These are phyloP conservation scores for Mycocentrospora acerina DNA, from an alignment of 2,329 filamentous ascomycete genomes.

Conservation along the genomic window DNA sequence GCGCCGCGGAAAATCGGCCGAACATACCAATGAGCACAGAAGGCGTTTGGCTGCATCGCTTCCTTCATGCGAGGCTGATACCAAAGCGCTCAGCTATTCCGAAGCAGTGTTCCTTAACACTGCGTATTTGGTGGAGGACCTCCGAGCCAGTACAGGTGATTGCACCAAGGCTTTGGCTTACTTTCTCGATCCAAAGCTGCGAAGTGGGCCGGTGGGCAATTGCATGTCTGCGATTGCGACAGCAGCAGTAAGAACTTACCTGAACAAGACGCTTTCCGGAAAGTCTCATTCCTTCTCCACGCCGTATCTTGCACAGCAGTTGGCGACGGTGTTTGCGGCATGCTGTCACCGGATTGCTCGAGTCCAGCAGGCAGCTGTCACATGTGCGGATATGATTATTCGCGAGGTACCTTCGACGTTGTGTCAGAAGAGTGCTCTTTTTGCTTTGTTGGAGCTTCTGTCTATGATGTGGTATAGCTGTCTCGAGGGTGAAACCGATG, in stretches of 20 bases:
- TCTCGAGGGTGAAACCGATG: slow-evolving; percentile 88
- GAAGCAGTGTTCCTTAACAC: slow-evolving; percentile 92
- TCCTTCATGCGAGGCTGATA: slow-evolving; percentile 74
- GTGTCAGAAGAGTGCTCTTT: slow-evolving; percentile 86
- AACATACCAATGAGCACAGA: slow-evolving; percentile 79
- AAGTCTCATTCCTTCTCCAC: slow-evolving; percentile 80
- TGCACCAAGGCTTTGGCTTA: slow-evolving; percentile 89
- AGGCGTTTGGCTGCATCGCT: slow-evolving; percentile 72
- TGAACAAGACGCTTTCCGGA: slow-evolving; percentile 72
- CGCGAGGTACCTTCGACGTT: slow-evolving; percentile 82
- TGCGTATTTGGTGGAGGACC: slow-evolving; percentile 82
- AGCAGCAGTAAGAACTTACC: slow-evolving; percentile 77
- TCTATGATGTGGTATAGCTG: slow-evolving; percentile 96
- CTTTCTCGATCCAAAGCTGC: slow-evolving; percentile 87
- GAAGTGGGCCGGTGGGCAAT: slow-evolving; percentile 60
- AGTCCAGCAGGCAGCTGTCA: slow-evolving; percentile 83
- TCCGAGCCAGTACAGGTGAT: slow-evolving; percentile 83
- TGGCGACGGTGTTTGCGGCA: slow-evolving; percentile 79
- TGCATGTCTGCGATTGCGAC: slow-evolving; percentile 65
- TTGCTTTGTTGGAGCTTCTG: slow-evolving; percentile 86
- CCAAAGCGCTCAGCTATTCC: slow-evolving; percentile 80
- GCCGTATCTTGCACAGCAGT: slow-evolving; percentile 83
- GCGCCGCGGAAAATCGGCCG: slow-evolving; percentile 78
- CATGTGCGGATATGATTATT: slow-evolving; percentile 84
- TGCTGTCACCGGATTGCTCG: slow-evolving; percentile 93